Conservation (phyloP, 495 filamentous ascomycete genomes). For the Podospora australis region DNA sequence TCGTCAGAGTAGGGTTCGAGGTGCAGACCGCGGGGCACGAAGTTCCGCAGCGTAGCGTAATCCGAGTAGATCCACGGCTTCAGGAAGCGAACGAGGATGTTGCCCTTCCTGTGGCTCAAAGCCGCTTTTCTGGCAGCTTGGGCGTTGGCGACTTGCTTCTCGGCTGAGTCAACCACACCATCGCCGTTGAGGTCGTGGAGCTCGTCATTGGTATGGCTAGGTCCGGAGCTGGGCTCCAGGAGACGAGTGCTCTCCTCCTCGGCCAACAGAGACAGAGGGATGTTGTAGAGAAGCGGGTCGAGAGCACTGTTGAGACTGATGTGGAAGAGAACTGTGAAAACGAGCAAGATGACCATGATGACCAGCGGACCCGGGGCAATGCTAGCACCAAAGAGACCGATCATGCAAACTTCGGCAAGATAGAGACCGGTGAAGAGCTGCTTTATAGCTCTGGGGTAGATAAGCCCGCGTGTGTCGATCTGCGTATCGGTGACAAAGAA, state of each 20-base stretch:
- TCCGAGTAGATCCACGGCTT: conserved; percentile 70
- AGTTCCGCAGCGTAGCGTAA: conserved; percentile 63
- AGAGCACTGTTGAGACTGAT: conserved; percentile 72
- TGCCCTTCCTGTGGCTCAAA: conserved; percentile 28
- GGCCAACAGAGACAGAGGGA: conserved; percentile 56
- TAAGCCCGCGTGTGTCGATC: conserved; percentile 86
- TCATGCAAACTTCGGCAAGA: conserved; percentile 75
- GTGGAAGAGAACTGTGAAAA: conserved; percentile 80
- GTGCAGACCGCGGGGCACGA: conserved; percentile 55
- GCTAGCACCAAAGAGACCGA: conserved; percentile 79
- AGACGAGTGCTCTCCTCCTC: conserved; percentile 55
- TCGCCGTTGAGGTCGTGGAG: conserved; percentile 22
- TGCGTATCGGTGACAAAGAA: conserved; percentile 80
- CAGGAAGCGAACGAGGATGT: conserved; percentile 60
- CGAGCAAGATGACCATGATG: conserved; percentile 74
- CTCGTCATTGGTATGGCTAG: conserved; percentile 24
- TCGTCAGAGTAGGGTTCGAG: conserved; percentile 52
- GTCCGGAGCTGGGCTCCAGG: conserved; percentile 21
- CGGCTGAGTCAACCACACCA: conserved; percentile 19
- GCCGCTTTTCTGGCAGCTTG: conserved; percentile 8
- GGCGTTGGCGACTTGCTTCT: conserved; percentile 19
- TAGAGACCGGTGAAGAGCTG: conserved; percentile 88
- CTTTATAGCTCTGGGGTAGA: conserved; percentile 84
- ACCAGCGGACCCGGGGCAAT: conserved; percentile 68
- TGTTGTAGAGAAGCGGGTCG: conserved; percentile 71